Conservation (phyloP, 768 basidiomycete genomes). For the Hydnum rufescens region DNA sequence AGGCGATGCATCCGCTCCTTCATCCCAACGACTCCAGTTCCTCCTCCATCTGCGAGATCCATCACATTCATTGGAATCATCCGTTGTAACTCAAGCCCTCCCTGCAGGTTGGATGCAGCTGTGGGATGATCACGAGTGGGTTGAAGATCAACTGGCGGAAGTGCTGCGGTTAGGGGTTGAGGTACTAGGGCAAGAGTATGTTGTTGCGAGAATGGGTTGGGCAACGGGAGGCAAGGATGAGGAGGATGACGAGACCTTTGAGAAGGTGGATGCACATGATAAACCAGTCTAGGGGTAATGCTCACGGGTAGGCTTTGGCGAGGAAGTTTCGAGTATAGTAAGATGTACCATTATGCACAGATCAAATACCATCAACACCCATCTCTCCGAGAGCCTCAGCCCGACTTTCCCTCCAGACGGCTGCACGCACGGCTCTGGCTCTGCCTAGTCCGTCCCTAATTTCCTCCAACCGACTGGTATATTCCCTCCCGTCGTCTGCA, state of each 20-base stretch:
- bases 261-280: background rate
- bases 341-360: background rate
- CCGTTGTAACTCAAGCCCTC: constrained; percentile 64
- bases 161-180: constrained; percentile 68
- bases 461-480: constrained; percentile 66
- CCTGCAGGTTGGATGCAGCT: constrained; percentile 77
- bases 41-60: constrained; percentile 60
- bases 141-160: constrained; percentile 87
- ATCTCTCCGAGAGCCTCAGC: background rate
- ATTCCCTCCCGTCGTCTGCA: constrained; percentile 73
- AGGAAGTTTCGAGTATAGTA: background rate
- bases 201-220: constrained; percentile 77
- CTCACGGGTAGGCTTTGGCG: background rate
- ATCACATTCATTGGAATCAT: constrained; percentile 50
- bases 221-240: constrained; percentile 8
- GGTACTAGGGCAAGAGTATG: constrained; percentile 80
- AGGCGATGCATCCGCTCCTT: constrained; percentile 1
- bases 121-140: constrained; percentile 86
- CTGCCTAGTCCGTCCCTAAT: constrained; percentile 67
- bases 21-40: constrained; percentile 39
- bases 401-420: constrained; percentile 59
- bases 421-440: constrained; percentile 45
- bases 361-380: background rate
- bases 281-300: background rate
- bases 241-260: background rate